Evolutionary conservation across 208 protist species (phyloP).

Genomic region (Crithidia thermophila): DNA sequence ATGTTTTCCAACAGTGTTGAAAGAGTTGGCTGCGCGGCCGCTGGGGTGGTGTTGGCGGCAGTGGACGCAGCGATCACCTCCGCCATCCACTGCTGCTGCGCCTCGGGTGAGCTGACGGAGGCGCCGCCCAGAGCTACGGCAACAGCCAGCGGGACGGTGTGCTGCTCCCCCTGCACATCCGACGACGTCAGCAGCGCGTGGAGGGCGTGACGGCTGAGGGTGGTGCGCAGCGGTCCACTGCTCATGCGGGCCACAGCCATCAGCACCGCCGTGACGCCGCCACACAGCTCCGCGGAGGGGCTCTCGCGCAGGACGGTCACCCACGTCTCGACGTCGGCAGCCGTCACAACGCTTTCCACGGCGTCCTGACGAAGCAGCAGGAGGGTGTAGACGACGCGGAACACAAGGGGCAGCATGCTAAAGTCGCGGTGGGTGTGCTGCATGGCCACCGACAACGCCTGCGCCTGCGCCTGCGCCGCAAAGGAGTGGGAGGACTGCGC

Average conservation of each 20-base stretch:
- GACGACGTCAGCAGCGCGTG: constrained; percentile 15
- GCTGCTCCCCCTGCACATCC: constrained; percentile 49
- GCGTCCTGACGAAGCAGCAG: constrained; percentile 45
- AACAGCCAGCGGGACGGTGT: constrained; percentile 25
- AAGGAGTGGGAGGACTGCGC: constrained; percentile 34
- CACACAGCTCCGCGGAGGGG: constrained; percentile 33
- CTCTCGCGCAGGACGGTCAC: constrained; percentile 33
- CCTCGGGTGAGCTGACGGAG: not conserved
- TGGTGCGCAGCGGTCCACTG: constrained; percentile 18
- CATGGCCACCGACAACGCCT: constrained; percentile 51
- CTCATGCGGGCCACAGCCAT: constrained; percentile 32
- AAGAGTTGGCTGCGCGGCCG: not conserved
- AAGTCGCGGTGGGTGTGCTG: constrained; percentile 65
- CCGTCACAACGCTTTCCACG: constrained; percentile 28
- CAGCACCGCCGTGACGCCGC: constrained; percentile 35
- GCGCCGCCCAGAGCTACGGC: constrained; percentile 14
- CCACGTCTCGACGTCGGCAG: constrained; percentile 33
- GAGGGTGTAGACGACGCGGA: constrained; percentile 51
- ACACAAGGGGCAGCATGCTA: constrained; percentile 39
- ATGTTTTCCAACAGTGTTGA: constrained; percentile 52
- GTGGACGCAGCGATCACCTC: not conserved
- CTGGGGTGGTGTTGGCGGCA: too few species aligned
- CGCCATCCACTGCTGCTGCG: constrained; percentile 7
- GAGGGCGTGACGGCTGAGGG: constrained; percentile 20
- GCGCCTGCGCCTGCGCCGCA: constrained; percentile 12